Conservation (phyloP, 2,329 filamentous ascomycete species). For the Fusarium sambucinum region DNA sequence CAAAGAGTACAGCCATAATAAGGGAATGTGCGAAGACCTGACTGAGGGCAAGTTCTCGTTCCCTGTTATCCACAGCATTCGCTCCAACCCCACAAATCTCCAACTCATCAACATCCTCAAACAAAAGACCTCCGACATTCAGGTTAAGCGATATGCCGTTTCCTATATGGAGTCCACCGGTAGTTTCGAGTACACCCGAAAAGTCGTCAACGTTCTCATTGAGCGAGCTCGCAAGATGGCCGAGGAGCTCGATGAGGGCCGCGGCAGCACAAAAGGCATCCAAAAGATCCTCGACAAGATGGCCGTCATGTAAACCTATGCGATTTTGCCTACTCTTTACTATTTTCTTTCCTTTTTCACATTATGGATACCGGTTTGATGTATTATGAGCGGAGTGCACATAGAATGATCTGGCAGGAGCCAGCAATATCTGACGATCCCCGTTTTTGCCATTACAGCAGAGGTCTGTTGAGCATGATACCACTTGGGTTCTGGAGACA, state of each 20-base stretch:
- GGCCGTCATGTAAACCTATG: conserved; percentile 49
- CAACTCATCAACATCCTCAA: conserved; percentile 92
- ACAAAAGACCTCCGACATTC: conserved; percentile 86
- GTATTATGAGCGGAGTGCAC: conserved; percentile 43
- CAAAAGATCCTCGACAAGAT: conserved; percentile 78
- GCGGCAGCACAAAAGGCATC: conserved; percentile 68
- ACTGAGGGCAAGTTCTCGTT: conserved; percentile 98
- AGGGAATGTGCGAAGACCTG: conserved; percentile 94
- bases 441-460: conserved; percentile 23
- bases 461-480: conserved; percentile 33
- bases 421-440: conserved; percentile 14
- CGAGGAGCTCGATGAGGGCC: conserved; percentile 72
- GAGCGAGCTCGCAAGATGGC: conserved; percentile 73
- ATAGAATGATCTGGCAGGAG: conserved; percentile 43
- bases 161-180: conserved; percentile 90
- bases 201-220: conserved; percentile 73
- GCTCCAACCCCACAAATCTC: conserved; percentile 76
- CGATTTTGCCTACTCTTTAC: conserved; percentile 4
- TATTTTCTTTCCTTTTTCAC: conserved; percentile 9
- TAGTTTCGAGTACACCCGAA: conserved; percentile 86
- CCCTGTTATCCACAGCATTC: conserved; percentile 93
- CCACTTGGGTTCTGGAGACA: conserved; percentile 26
- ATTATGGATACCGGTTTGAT: conserved; percentile 32
- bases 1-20: conserved; percentile 84
- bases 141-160: conserved; percentile 92